phyloP scores from a whole-genome alignment of 2,329 filamentous ascomycete species.

The Dendryphion nanum region DNA sequence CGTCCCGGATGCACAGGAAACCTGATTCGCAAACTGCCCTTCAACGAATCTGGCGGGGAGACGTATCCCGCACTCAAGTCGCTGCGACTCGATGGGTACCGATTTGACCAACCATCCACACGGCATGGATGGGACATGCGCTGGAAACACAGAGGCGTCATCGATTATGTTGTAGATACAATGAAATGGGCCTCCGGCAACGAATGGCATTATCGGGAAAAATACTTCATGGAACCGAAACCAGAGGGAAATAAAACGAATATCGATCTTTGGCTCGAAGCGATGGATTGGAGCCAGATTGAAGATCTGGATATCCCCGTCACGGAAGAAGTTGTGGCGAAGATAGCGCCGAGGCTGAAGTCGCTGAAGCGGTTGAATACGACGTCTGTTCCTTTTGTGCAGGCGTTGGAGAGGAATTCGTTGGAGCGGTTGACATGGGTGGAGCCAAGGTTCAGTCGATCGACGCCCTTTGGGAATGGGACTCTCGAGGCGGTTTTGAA shows the following conservation, averaged over 20 bases:
- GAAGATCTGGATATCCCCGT: slow-evolving; percentile 6
- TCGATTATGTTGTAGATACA: too few species aligned
- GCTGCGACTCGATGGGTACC: slow-evolving; percentile 10
- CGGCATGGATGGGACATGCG: too few species aligned
- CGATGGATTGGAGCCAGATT: slow-evolving; percentile 12
- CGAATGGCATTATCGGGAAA: neutral
- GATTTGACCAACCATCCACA: slow-evolving; percentile 1
- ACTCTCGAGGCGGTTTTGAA: slow-evolving; percentile 5
- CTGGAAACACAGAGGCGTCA: too few species aligned
- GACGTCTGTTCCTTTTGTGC: slow-evolving; percentile 6
- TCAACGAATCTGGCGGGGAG: slow-evolving; percentile 8
- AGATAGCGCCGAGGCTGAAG: neutral
- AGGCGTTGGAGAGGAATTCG: slow-evolving; percentile 5
- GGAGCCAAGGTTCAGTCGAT: too few species aligned
- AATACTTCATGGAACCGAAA: neutral
- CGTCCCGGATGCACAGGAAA: slow-evolving; percentile 4
- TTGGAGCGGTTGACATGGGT: slow-evolving; percentile 7
- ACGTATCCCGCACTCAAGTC: slow-evolving; percentile 9
- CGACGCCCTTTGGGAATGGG: neutral
- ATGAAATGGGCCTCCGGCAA: neutral
- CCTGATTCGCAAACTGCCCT: slow-evolving; percentile 9
- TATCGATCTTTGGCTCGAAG: slow-evolving; percentile 12
- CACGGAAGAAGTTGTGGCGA: slow-evolving; percentile 1
- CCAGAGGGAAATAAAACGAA: slow-evolving; percentile 7
- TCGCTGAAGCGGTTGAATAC: slow-evolving; percentile 6